Percentiles rank a stretch among this genome's conserved stretches.
phyloP scores from a whole-genome alignment of 306 rosid genomes.

The Cicer judaicum region DNA sequence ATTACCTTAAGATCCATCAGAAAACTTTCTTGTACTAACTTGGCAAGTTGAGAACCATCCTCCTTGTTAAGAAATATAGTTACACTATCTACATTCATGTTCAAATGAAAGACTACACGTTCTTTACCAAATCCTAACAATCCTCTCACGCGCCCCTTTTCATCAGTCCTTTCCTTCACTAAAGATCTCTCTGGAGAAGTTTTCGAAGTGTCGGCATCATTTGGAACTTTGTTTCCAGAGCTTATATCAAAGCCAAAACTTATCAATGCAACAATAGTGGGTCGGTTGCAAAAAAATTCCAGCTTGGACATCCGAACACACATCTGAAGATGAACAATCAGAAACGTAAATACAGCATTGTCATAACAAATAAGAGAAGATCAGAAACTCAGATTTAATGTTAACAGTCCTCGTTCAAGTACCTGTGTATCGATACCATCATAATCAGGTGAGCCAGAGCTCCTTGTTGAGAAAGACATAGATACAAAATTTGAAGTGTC shows the following conservation, averaged over 20 bases:
- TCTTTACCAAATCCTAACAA: conserved; percentile 88
- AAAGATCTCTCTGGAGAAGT: conserved; percentile 54
- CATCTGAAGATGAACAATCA: conserved; percentile 67
- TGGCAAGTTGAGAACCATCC: conserved; percentile 91
- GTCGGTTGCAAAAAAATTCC: conserved; percentile 92
- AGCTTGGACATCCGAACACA: conserved; percentile 84
- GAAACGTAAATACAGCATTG: conserved; percentile 40
- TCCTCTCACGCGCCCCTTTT: conserved; percentile 75
- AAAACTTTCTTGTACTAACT: conserved; percentile 88
- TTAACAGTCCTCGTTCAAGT: conserved; percentile 42
- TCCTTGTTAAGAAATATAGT: conserved; percentile 90
- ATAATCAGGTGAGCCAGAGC: conserved; percentile 75
- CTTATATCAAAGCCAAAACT: conserved; percentile 81
- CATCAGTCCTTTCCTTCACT: conserved; percentile 72
- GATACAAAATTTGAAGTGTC: conserved; percentile 76
- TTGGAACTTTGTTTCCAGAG: conserved; percentile 51
- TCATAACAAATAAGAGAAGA: conserved; percentile 20
- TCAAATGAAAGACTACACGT: conserved; percentile 77
- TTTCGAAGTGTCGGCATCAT: conserved; percentile 41
- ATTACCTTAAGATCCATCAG: conserved; percentile 85
- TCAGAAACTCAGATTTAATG: conserved; percentile 35
- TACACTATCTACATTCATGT: conserved; percentile 92
- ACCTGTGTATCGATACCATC: conserved; percentile 97
- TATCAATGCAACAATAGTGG: conserved; percentile 88
- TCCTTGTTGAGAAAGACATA: conserved; percentile 68